phyloP scores from a whole-genome alignment of 495 filamentous ascomycete species.

The Cenococcum geophilum region DNA sequence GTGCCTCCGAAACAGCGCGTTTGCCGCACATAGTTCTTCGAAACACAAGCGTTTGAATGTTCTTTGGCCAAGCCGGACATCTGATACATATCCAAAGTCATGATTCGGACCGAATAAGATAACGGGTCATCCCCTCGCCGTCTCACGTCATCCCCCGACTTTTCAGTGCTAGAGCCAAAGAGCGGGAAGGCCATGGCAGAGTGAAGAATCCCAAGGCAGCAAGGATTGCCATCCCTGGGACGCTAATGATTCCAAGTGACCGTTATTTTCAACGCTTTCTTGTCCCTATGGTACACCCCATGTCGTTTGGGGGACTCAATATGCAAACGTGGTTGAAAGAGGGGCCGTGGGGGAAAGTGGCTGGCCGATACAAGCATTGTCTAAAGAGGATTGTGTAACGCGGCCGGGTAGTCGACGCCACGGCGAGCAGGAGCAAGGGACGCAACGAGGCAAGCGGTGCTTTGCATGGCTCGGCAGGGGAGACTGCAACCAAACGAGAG shows the following conservation, averaged over 20 bases:
- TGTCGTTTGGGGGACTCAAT: neutral
- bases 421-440: neutral
- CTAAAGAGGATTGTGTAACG: constrained; percentile 5
- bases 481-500: neutral
- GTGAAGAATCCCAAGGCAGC: neutral
- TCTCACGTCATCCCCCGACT: neutral
- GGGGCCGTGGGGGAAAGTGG: constrained; percentile 1
- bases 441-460: neutral
- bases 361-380: constrained; percentile 1
- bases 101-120: neutral
- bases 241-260: neutral
- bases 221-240: neutral
- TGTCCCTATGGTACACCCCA: neutral
- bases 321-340: neutral
- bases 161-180: neutral
- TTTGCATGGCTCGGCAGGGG: neutral
- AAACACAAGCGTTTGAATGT: neutral
- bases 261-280: constrained; percentile 4
- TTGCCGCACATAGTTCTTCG: neutral
- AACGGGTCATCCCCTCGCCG: neutral
- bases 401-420: neutral
- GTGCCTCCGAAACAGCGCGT: neutral
- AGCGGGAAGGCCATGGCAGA: neutral
- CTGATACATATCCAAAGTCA: neutral
- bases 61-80: neutral